Percentiles rank a stretch among this genome's conserved stretches.
Evolutionary conservation across 1,284 basidiomycete genomes (phyloP).

Genomic region (Hemileia vastatrix): DNA sequence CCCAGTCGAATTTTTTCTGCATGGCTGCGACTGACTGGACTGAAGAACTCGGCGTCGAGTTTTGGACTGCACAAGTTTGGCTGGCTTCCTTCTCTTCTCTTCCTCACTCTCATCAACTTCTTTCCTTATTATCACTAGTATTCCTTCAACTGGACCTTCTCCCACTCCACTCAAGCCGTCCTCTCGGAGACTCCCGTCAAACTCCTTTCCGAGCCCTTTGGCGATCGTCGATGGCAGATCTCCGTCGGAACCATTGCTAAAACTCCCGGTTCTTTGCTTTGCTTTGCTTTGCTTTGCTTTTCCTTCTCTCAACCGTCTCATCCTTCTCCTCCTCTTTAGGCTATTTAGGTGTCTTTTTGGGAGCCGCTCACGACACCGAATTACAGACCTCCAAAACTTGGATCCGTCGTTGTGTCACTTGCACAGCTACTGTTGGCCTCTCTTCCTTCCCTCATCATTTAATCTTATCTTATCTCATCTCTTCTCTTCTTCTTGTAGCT

Average conservation of each 20-base stretch:
- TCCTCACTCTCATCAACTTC: background rate
- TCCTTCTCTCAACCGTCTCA: background rate
- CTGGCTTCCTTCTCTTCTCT: background rate
- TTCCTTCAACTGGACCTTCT: slow-evolving; percentile 21
- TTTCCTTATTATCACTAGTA: slow-evolving; percentile 2
- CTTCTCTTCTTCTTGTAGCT: background rate
- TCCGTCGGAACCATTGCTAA: slow-evolving; percentile 23
- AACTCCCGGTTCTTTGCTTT: slow-evolving; percentile 7
- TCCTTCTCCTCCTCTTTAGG: background rate
- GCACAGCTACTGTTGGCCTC: slow-evolving; percentile 12
- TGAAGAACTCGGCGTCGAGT: slow-evolving; percentile 16
- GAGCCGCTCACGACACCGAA: slow-evolving; percentile 22
- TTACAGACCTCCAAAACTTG: slow-evolving; percentile 18
- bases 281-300: background rate
- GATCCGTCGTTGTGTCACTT: slow-evolving; percentile 19
- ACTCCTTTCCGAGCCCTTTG: slow-evolving; percentile 17
- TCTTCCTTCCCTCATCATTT: background rate
- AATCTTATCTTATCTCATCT: background rate
- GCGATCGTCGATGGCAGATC: slow-evolving; percentile 23
- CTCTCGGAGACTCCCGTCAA: slow-evolving; percentile 18
- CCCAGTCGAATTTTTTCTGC: too few species aligned
- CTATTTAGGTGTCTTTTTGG: slow-evolving; percentile 22
- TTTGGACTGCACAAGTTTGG: slow-evolving; percentile 17
- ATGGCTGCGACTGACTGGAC: slow-evolving; percentile 17
- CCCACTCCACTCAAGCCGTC: slow-evolving; percentile 8